Base-by-base conservation (phyloP, 768 basidiomycete species). In the Hygrophorus pudorinus region DNA sequence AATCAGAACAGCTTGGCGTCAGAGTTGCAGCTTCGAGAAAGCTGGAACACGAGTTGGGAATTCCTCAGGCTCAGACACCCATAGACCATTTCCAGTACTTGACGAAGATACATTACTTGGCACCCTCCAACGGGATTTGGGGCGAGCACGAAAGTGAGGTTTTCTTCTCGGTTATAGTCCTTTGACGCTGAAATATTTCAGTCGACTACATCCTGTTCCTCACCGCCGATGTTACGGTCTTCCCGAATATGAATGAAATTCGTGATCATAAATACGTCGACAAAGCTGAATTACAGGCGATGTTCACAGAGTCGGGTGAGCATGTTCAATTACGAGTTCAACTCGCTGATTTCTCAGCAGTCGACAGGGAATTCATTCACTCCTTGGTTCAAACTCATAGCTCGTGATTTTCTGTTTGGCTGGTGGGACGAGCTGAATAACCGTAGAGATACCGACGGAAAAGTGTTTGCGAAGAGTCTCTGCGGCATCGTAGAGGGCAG, bases 331-430 rank as follows among this genome's bases (percentile, higher is more conserved):
- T 27, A 27, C n/a, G n/a, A n/a, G n/a, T 36, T 30, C 8, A 12
- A 31, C 14, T 41, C 14, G 20, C 44, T 12, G 28, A 34, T 24
- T 20, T 17, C 44, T 47, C 28, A 42, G 42, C 10, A 14, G 11
- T 14, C 46, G 6, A 4, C 54, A 94, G 90, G 64, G 45, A 88
- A 88, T 60, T 77, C 75, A 2, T 99, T 99, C 63, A 99, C 96
- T 5, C 96, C 96, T 0, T 99, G 96, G 96, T 99, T 99, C 79
- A 89, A 92, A 62, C 79, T 98, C 21, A 98, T 99, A 56, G 92
- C 91, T 2, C 79, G 92, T 3, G 91, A 97, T 60, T 94, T 94
- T 64, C 72, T 99, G 34, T 98, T 93, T 59, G 89, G 87, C 17
- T 99, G 96, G 96, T 99, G 96, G 96, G 91, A 96, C 56, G 82